phyloP scores from a whole-genome alignment of 1,284 basidiomycete genomes.

The Spongispora temasekensis region DNA sequence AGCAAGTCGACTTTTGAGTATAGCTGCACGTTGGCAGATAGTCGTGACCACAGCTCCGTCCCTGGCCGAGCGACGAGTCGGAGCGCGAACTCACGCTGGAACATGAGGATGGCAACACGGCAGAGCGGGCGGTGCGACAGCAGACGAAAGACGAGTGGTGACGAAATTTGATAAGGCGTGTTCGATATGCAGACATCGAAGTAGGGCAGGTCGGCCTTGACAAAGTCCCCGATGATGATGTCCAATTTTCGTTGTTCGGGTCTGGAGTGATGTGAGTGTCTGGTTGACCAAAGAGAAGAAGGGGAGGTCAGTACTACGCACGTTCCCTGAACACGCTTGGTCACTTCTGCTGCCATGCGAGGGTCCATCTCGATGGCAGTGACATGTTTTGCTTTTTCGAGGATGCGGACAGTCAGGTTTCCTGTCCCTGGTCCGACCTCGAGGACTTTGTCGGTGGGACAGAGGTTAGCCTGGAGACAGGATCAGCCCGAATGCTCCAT shows the following conservation, averaged over 20 bases:
- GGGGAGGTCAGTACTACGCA: conserved; percentile 35
- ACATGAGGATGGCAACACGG: conserved; percentile 97
- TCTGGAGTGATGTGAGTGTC: conserved; percentile 43
- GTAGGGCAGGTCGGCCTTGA: conserved; percentile 95
- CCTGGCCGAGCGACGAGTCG: conserved; percentile 89
- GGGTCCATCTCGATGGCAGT: conserved; percentile 99
- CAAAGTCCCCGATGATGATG: conserved; percentile 95
- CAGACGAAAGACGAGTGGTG: conserved; percentile 95
- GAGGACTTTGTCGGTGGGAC: conserved; percentile 93
- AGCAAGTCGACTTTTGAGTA: conserved; percentile 95
- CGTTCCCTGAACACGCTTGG: conserved; percentile 98
- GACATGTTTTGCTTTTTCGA: conserved; percentile 92
- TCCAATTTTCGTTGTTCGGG: conserved; percentile 95
- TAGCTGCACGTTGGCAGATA: conserved; percentile 96
- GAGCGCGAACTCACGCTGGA: conserved; percentile 97
- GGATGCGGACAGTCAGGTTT: conserved; percentile 92
- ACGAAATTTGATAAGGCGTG: conserved; percentile 99
- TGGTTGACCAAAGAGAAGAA: not conserved
- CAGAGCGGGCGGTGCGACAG: conserved; percentile 95
- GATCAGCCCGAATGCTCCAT: not conserved
- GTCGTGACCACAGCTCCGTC: conserved; percentile 88
- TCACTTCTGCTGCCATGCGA: conserved; percentile 96
- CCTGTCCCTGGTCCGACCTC: conserved; percentile 99
- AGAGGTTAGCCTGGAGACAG: conserved; percentile 74
- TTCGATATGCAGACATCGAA: conserved; percentile 99